Evolutionary conservation across 2,329 filamentous ascomycete genomes (phyloP), one percentile per base, ranked within the genome.

Genomic region (Trichoderma pleuroti): DNA sequence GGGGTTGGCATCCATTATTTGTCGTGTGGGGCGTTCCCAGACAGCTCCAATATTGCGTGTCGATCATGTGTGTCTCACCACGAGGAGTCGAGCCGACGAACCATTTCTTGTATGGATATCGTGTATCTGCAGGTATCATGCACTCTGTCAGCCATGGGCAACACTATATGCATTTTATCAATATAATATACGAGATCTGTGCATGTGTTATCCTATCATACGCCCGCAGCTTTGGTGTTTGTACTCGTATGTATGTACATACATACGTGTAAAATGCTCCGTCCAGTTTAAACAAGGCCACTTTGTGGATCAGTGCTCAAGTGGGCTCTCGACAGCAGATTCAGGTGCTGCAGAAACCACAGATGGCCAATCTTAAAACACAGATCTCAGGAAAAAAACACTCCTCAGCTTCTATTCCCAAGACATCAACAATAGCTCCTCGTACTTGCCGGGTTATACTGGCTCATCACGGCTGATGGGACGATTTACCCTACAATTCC

Each of bases 1-100:
- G 66, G 56, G 66, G 32, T 46, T 32, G 12, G 6, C 12, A 28
- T 28, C 26, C 34, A 61, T 52, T 68, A 36, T 60, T 49, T 68
- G 39, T 52, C 30, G 66, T 52, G 66, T 68, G 66, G 66, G 66
- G 66, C 66, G 10, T n/a, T 59, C 26, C 52, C 52, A 67, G 63
- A 56, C 39, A 39, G 39, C 36, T 61, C 66, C 52, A 61, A 52
- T 60, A 34, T 61, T 61, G 28, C 24, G n/a, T 36, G 66, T 68
- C 21, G 66, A 68, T 68, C 56, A 28, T 68, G 39, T 59, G 56
- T 68, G 66, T 66, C 42, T 66, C 63, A 34, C 24, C 26, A 52
- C 30, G 14, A 52, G 39, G 63, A 66, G 36, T 21, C 28, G 21
- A 59, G 39, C 56, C 46, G 65, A 42, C 30, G 39, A 36, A 46